These are phyloP conservation scores for Solanum aculeatissimum DNA, from an alignment of 305 asterid genomes.

Conservation along the genomic window DNA sequence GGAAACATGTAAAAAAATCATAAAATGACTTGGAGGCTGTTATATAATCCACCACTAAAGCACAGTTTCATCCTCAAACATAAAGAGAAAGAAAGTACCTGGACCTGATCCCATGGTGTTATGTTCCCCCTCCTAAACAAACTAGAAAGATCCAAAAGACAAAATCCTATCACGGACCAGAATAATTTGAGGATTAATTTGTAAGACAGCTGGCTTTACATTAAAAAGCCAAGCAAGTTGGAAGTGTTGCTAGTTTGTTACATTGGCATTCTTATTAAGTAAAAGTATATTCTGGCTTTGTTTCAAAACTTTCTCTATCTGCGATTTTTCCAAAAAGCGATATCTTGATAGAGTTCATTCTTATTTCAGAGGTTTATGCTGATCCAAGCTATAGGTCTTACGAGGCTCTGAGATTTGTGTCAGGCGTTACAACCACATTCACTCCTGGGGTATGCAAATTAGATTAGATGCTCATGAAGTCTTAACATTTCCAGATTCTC, in stretches of 20 bases:
- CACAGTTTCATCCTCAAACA: background rate
- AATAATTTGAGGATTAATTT: background rate
- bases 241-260: too few relatives aligned
- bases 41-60: background rate
- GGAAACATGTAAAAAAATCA: background rate
- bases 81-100: background rate
- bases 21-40: background rate
- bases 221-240: too few relatives aligned
- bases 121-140: background rate
- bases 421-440: slow-evolving; percentile 75
- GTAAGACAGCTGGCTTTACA: background rate
- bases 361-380: slow-evolving; percentile 74
- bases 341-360: background rate
- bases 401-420: slow-evolving; percentile 61
- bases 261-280: background rate
- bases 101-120: background rate
- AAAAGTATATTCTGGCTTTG: background rate
- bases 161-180: background rate
- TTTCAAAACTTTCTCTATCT: background rate
- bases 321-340: background rate
- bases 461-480: background rate
- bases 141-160: background rate
- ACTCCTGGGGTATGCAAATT: slow-evolving; percentile 63
- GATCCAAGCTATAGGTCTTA: slow-evolving; percentile 82
- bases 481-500: background rate